phyloP scores from a whole-genome alignment of 306 rosid genomes.

The Gastrolobium bilobum region DNA sequence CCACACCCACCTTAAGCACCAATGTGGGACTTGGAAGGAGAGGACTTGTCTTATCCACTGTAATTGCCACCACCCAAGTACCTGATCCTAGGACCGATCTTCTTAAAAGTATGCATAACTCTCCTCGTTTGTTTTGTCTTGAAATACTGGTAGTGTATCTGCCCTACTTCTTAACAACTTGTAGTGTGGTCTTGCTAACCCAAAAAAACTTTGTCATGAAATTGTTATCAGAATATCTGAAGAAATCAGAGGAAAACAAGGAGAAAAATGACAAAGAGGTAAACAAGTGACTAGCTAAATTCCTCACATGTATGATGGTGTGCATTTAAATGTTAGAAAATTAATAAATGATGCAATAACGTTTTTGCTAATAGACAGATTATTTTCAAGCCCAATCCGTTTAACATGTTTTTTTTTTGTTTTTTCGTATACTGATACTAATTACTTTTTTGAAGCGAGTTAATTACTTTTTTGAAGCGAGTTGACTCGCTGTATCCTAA shows the following conservation, averaged over 20 bases:
- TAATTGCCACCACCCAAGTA: conserved; percentile 62
- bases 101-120: conserved; percentile 69
- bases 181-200: neutral
- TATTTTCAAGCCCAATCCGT: conserved; percentile 1
- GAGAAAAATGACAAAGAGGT: conserved; percentile 95
- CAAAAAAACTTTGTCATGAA: neutral
- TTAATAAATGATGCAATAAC: neutral
- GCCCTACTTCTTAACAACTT: neutral
- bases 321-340: conserved; percentile 20
- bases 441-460: no score
- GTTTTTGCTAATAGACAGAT: neutral
- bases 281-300: conserved; percentile 13
- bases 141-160: neutral
- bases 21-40: conserved; percentile 65
- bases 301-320: neutral
- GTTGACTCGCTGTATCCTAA: no score
- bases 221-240: conserved; percentile 69
- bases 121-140: neutral
- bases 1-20: conserved; percentile 29
- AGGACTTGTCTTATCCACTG: conserved; percentile 69
- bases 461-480: no score
- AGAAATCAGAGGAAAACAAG: conserved; percentile 91
- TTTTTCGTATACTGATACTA: no score
- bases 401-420: neutral
- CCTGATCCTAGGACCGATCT: conserved; percentile 75